Evolutionary conservation across 2,329 filamentous ascomycete species (phyloP).

Genomic region (Fusarium paranaense): DNA sequence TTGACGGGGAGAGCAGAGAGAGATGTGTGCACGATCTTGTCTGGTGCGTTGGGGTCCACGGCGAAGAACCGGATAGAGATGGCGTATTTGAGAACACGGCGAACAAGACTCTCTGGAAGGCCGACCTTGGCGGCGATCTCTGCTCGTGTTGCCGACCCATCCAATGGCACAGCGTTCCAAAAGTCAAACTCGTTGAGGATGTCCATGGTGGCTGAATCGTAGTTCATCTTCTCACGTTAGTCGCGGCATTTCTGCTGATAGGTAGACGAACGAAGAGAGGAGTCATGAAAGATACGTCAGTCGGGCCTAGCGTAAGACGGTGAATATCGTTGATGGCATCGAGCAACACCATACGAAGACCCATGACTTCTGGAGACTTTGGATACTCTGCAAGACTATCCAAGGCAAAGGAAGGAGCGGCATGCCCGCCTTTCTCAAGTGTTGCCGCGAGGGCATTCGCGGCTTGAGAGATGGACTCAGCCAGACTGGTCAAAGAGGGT

Average conservation of each 20-base stretch:
- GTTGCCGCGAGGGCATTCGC: constrained; percentile 7
- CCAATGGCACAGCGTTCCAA: constrained; percentile 39
- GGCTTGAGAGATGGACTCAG: constrained; percentile 9
- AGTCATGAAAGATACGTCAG: constrained; percentile 8
- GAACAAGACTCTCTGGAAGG: constrained; percentile 52
- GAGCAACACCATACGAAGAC: constrained; percentile 18
- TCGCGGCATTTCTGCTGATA: neutral
- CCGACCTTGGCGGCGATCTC: constrained; percentile 47
- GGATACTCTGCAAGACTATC: constrained; percentile 17
- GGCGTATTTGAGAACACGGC: constrained; percentile 52
- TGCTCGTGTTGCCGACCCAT: constrained; percentile 26
- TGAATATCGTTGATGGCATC: constrained; percentile 20
- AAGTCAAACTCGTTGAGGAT: constrained; percentile 41
- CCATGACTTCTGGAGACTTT: constrained; percentile 23
- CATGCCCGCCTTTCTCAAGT: constrained; percentile 10
- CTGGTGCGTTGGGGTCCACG: neutral
- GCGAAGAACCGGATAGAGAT: constrained; percentile 52
- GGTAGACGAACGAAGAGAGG: constrained; percentile 10
- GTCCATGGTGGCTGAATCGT: constrained; percentile 18
- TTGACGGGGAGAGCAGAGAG: constrained; percentile 43
- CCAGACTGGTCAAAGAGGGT: constrained; percentile 7
- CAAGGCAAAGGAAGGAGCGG: constrained; percentile 12
- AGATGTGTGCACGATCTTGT: constrained; percentile 49
- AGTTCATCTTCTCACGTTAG: neutral
- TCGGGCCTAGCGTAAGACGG: constrained; percentile 22